These are phyloP conservation scores for Rhododendron williamsianum DNA, from an alignment of 148 eudicot species.

Conservation along the genomic window DNA sequence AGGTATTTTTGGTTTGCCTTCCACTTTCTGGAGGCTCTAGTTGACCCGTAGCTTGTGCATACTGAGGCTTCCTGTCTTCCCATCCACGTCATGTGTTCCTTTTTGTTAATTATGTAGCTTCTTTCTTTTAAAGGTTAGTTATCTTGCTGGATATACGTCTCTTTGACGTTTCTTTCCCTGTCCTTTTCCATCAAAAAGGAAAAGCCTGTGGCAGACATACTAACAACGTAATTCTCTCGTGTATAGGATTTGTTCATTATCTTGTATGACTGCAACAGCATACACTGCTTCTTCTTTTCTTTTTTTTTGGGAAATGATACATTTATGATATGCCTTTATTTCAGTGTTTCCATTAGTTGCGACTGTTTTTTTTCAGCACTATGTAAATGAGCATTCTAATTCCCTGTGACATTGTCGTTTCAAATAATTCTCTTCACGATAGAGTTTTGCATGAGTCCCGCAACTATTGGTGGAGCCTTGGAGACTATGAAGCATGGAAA, in stretches of 20 bases:
- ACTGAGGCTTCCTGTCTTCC: background rate
- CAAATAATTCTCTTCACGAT: background rate
- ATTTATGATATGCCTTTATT: background rate
- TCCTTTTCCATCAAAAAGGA: background rate
- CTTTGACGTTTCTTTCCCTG: background rate
- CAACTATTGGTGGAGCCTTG: background rate
- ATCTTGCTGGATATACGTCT: background rate
- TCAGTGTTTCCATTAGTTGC: background rate
- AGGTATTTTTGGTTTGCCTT: constrained; percentile 13
- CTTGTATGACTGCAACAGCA: background rate
- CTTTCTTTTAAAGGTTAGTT: background rate
- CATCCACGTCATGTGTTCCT: background rate
- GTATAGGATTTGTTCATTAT: background rate
- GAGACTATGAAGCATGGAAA: no score
- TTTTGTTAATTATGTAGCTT: background rate
- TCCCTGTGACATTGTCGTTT: background rate
- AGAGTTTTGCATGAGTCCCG: background rate
- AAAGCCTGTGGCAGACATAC: background rate
- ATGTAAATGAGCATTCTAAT: background rate
- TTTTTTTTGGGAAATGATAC: no score
- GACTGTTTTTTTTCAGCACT: background rate
- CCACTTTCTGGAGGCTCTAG: background rate
- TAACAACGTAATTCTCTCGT: background rate
- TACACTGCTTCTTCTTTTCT: background rate
- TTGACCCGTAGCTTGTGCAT: background rate